phyloP scores from a whole-genome alignment of 371 early-diverging fungal genomes.

The Syncephalis plumigaleata region DNA sequence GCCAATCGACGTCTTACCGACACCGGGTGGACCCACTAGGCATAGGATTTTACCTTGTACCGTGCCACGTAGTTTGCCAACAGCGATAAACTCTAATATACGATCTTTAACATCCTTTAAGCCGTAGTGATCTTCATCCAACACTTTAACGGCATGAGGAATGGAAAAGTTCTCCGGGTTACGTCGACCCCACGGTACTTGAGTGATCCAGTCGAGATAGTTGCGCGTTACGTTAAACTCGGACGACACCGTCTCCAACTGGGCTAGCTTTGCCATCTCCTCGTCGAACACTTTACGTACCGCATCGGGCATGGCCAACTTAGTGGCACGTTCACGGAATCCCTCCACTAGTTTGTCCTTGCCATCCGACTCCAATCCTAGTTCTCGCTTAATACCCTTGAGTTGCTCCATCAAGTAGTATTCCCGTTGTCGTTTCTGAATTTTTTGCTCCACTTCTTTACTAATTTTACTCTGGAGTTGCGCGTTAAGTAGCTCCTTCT shows the following conservation, averaged over 20 bases:
- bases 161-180: constrained; percentile 82
- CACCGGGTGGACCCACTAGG: constrained; percentile 92
- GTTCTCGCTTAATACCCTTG: constrained; percentile 94
- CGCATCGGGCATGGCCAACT: constrained; percentile 75
- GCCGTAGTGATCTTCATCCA: constrained; percentile 98
- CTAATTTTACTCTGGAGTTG: constrained; percentile 91
- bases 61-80: constrained; percentile 84
- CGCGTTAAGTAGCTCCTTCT: constrained; percentile 92
- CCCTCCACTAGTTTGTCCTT: constrained; percentile 90
- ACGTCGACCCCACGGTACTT: constrained; percentile 89
- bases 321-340: constrained; percentile 65
- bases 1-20: constrained; percentile 95
- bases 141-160: constrained; percentile 51
- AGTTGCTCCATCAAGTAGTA: constrained; percentile 96
- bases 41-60: constrained; percentile 95
- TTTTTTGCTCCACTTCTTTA: constrained; percentile 91
- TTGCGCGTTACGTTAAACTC: constrained; percentile 95
- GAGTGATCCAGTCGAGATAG: constrained; percentile 94
- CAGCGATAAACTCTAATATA: constrained; percentile 95
- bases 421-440: constrained; percentile 87
- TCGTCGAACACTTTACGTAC: constrained; percentile 93
- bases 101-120: constrained; percentile 96
- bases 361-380: constrained; percentile 91
- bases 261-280: constrained; percentile 83
- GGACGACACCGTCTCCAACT: constrained; percentile 87